phyloP scores from a whole-genome alignment of 192 early-diverging fungal genomes.

The Coemansia sp. region DNA sequence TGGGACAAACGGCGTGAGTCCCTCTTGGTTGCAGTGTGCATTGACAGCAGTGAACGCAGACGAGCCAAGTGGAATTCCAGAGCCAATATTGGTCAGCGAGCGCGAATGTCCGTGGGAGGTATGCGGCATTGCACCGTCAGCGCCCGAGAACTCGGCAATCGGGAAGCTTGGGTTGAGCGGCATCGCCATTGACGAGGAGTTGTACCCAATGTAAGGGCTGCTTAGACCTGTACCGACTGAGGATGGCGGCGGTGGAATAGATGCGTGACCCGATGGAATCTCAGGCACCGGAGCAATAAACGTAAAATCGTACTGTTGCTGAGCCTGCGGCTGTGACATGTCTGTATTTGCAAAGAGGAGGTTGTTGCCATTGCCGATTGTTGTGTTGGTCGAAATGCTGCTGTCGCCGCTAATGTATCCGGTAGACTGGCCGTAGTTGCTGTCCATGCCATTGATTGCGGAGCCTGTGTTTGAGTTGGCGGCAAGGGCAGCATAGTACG shows the following conservation, averaged over 20 bases:
- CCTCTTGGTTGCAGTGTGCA: slow-evolving; percentile 9
- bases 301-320: slow-evolving; percentile 39
- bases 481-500: slow-evolving; percentile 27
- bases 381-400: neutral
- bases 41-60: slow-evolving; percentile 21
- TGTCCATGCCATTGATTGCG: neutral
- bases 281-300: slow-evolving; percentile 30
- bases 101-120: slow-evolving; percentile 33
- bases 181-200: slow-evolving; percentile 36
- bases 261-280: neutral
- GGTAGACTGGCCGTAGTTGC: slow-evolving; percentile 2
- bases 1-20: slow-evolving; percentile 13
- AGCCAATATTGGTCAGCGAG: slow-evolving; percentile 32
- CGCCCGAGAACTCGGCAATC: slow-evolving; percentile 36
- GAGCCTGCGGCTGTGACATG: slow-evolving; percentile 5
- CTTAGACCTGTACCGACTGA: slow-evolving; percentile 9
- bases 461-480: slow-evolving; percentile 1
- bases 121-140: slow-evolving; percentile 5
- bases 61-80: slow-evolving; percentile 23
- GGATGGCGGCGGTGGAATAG: slow-evolving; percentile 6
- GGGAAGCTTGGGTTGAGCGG: slow-evolving; percentile 55
- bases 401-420: slow-evolving; percentile 6
- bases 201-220: slow-evolving; percentile 21
- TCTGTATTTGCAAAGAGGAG: neutral
- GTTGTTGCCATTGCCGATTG: neutral